Conservation (phyloP, 257 asterid species). For the Orobanche coerulescens region DNA sequence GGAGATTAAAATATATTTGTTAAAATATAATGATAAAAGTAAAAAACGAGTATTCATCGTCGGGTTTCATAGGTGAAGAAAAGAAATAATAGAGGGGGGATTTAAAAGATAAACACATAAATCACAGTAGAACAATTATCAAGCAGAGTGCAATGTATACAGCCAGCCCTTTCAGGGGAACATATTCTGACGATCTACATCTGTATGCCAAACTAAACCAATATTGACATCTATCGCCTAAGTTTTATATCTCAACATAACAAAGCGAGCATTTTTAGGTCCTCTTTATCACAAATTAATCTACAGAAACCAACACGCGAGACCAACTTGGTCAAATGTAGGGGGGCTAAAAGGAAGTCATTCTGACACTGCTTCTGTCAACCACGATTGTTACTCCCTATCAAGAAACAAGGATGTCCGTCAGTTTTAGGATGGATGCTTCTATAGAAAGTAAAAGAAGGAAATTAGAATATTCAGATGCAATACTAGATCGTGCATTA, state of each 20-base stretch:
- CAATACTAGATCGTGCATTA: slow-evolving; percentile 13
- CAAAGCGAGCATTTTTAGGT: slow-evolving; percentile 27
- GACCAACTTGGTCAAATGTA: slow-evolving; percentile 20
- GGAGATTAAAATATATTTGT: no score
- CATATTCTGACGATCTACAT: no score
- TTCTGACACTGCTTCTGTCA: slow-evolving; percentile 23
- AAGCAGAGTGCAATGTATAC: slow-evolving; percentile 9
- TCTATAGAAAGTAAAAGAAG: not conserved
- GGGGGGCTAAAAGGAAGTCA: slow-evolving; percentile 17
- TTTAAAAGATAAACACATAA: no score
- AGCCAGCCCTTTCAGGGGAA: slow-evolving; percentile 9
- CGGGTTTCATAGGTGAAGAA: no score
- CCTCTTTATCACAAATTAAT: slow-evolving; percentile 32
- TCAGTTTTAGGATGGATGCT: not conserved
- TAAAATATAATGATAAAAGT: no score
- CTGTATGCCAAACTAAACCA: slow-evolving; percentile 42
- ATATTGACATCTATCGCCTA: slow-evolving; percentile 57
- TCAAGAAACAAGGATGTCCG: slow-evolving; percentile 9
- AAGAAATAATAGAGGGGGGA: not conserved
- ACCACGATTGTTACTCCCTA: slow-evolving; percentile 36
- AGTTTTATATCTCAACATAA: slow-evolving; percentile 37
- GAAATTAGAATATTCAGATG: not conserved
- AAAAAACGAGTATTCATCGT: no score
- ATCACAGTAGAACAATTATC: no score
- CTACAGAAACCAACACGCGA: slow-evolving; percentile 30